Evolutionary conservation across 208 protist species (phyloP).

Genomic region (Strigomonas oncopelti): DNA sequence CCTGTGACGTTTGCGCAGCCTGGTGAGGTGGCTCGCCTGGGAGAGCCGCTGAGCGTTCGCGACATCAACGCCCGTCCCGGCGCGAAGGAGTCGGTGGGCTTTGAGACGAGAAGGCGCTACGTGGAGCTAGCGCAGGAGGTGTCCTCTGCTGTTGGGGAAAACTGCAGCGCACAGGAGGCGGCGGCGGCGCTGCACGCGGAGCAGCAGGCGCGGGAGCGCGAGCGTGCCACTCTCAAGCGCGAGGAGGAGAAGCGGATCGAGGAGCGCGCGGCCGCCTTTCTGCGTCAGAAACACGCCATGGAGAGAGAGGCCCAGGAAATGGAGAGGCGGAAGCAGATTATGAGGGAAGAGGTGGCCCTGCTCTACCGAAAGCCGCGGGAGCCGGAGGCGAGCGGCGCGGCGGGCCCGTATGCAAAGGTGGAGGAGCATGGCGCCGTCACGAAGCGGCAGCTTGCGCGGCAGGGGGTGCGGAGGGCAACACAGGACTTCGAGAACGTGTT

Average conservation of each 20-base stretch:
- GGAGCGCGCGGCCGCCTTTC: constrained; percentile 17
- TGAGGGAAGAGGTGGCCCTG: constrained; percentile 4
- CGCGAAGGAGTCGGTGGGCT: background rate
- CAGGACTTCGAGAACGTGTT: constrained; percentile 21
- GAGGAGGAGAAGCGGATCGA: background rate
- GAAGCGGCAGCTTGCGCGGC: constrained; percentile 12
- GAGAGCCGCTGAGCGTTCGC: background rate
- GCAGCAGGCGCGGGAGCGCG: background rate
- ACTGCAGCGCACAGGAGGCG: background rate
- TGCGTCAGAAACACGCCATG: constrained; percentile 5
- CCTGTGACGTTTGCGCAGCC: background rate
- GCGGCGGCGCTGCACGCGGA: background rate
- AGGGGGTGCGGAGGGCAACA: constrained; percentile 6
- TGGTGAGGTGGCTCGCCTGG: background rate
- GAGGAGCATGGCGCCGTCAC: constrained; percentile 1
- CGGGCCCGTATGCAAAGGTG: background rate
- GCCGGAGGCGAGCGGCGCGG: background rate
- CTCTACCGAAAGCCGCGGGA: constrained; percentile 7
- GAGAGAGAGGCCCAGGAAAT: background rate
- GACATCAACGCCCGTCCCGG: background rate
- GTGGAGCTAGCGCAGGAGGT: background rate
- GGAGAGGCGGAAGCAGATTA: background rate
- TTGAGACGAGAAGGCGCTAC: no score
- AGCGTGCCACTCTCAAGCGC: background rate
- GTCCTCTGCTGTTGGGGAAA: background rate